These are phyloP conservation scores for Curvularia spicifera DNA, from an alignment of 2,329 filamentous ascomycete species.

Conservation along the genomic window DNA sequence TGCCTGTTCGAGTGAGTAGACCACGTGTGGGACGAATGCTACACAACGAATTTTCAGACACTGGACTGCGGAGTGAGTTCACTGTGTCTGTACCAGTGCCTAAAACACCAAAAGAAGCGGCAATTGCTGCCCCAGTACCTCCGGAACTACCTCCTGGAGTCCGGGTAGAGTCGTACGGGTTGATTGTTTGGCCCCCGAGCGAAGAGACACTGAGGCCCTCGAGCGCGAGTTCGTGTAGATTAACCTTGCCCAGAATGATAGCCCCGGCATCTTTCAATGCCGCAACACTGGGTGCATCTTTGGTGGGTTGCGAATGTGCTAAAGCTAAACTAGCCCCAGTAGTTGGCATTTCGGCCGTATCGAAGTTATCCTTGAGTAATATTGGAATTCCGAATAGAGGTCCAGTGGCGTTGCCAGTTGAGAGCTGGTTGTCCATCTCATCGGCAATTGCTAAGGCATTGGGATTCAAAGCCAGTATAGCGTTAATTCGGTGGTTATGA, in stretches of 20 bases:
- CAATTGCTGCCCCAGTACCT: conserved; percentile 67
- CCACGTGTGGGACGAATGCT: conserved; percentile 65
- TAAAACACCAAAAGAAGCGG: conserved; percentile 63
- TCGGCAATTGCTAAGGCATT: conserved; percentile 58
- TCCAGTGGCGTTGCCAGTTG: conserved; percentile 58
- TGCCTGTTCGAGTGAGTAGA: conserved; percentile 57
- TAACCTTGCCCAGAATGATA: conserved; percentile 64
- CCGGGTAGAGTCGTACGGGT: conserved; percentile 69
- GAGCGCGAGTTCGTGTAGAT: conserved; percentile 68
- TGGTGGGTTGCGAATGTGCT: conserved; percentile 53
- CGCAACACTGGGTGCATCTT: conserved; percentile 59
- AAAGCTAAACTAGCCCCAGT: conserved; percentile 63
- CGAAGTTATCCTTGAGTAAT: conserved; percentile 70
- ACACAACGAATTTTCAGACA: conserved; percentile 66
- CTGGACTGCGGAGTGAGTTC: conserved; percentile 66
- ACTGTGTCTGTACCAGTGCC: conserved; percentile 67
- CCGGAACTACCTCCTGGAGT: conserved; percentile 70
- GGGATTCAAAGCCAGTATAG: conserved; percentile 62
- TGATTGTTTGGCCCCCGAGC: conserved; percentile 67
- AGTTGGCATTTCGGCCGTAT: conserved; percentile 62
- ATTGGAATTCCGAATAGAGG: conserved; percentile 67
- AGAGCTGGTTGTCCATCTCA: conserved; percentile 56
- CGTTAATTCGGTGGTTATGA: conserved; percentile 64
- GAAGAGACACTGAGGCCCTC: conserved; percentile 69
- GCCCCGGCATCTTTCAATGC: conserved; percentile 60